These are phyloP conservation scores for Fusarium nurragi DNA, from an alignment of 2,329 filamentous ascomycete species.

Conservation along the genomic window DNA sequence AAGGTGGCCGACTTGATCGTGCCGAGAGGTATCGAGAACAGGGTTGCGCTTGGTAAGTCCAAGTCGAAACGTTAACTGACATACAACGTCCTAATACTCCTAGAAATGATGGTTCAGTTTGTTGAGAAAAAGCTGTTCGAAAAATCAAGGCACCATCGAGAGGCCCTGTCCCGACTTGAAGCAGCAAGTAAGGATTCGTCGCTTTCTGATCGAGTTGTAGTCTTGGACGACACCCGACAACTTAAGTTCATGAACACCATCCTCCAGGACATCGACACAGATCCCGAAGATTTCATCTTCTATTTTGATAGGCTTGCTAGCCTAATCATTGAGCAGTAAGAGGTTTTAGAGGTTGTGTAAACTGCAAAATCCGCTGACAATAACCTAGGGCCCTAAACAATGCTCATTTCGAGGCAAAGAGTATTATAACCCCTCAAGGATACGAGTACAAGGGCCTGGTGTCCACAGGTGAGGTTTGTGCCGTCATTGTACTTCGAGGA, in stretches of 20 bases:
- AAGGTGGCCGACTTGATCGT: conserved; percentile 95
- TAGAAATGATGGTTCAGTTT: conserved; percentile 92
- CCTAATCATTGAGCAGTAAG: conserved; percentile 81
- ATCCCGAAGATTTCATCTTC: conserved; percentile 92
- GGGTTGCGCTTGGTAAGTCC: conserved; percentile 80
- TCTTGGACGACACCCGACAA: conserved; percentile 82
- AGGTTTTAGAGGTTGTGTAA: conserved; percentile 28
- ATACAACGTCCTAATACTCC: conserved; percentile 5
- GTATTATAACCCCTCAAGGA: conserved; percentile 76
- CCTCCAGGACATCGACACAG: conserved; percentile 80
- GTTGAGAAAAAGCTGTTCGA: conserved; percentile 86
- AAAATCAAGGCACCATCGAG: conserved; percentile 85
- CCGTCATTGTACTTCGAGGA: conserved; percentile 87
- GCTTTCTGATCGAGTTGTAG: conserved; percentile 76
- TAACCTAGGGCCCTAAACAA: conserved; percentile 75
- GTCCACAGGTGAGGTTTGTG: conserved; percentile 78
- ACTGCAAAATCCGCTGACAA: conserved; percentile 2
- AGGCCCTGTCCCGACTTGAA: conserved; percentile 80
- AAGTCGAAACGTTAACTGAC: background rate
- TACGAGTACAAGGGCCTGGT: conserved; percentile 76
- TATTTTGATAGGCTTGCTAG: conserved; percentile 92
- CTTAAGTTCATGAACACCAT: conserved; percentile 90
- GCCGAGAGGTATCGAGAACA: conserved; percentile 92
- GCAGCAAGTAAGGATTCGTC: conserved; percentile 75
- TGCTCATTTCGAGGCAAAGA: conserved; percentile 71